These are phyloP conservation scores for Populus alba DNA, from an alignment of 345 rosid species.

Conservation along the genomic window DNA sequence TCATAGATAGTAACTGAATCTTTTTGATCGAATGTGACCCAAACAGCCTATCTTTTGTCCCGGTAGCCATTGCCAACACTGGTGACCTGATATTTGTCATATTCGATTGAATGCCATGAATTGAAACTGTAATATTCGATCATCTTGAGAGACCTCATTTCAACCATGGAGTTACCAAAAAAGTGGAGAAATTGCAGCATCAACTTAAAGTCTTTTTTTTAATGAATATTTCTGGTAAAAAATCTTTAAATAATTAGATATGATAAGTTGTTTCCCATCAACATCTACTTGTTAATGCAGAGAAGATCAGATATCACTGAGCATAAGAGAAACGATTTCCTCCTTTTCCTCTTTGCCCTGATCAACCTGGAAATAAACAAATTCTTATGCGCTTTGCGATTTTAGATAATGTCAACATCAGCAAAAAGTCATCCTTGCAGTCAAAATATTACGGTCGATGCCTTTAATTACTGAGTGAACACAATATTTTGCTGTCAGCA, in stretches of 20 bases:
- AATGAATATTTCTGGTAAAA: background rate
- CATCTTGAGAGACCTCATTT: background rate
- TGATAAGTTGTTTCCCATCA: background rate
- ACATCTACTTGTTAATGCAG: background rate
- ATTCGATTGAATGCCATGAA: too few relatives aligned
- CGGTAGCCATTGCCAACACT: too few relatives aligned
- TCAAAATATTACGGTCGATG: background rate
- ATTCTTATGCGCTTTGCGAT: background rate
- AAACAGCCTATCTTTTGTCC: too few relatives aligned
- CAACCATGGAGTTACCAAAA: background rate
- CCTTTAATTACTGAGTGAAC: background rate
- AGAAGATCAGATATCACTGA: background rate
- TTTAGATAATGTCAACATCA: background rate
- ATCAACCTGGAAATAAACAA: background rate
- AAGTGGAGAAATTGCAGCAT: background rate
- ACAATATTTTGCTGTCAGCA: background rate
- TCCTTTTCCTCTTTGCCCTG: background rate
- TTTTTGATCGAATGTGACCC: too few relatives aligned
- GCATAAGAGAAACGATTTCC: background rate
- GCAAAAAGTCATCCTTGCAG: too few relatives aligned
- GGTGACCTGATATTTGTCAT: too few relatives aligned
- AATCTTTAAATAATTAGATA: background rate
- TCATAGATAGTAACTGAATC: background rate
- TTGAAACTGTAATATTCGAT: background rate
- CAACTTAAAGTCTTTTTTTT: background rate